Evolutionary conservation across 345 rosid species (phyloP), one percentile per base, ranked within the genome.

Genomic region (Citrus reticulata): DNA sequence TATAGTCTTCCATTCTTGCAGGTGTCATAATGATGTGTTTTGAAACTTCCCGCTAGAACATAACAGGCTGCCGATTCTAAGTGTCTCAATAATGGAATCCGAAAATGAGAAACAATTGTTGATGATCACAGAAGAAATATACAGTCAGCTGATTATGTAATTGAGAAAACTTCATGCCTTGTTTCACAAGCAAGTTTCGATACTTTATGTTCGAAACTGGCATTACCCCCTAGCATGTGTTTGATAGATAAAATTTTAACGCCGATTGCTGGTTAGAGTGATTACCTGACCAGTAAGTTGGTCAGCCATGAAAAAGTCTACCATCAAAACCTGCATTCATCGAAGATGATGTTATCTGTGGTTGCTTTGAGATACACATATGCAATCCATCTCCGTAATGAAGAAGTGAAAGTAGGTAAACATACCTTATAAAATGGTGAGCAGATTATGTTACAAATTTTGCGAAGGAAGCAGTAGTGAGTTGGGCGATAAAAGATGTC

Each of bases 221-320:
- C 22, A n/a, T 59, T 27, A 14, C 13, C 17, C 22, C 29, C 29
- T 4, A 62, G 16, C 35, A 25, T 35, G 25, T 27, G 10, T 58
- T 59, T 73, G 32, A 58, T 35, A 58, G 39, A 58, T 13, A 17
- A 62, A 17, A 62, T 9, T 29, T 25, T 39, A 61, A 6, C 7
- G 40, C 5, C 30, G 29, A 17, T 54, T 24, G 14, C 10, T 46
- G 24, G 66, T 17, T 55, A 57, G 22, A 10, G 7, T 32, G 29
- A 49, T 83, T 86, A 95, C 98, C 97, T 96, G 98, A 74, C 98
- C 94, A 20, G 97, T 93, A 37, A 94, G 95, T 76, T 96, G 99
- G 84, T 94, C 99, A 9, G 97, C 99, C 98, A 96, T 94, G 90
- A 96, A 94, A 77, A 94, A 93, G 73, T 96, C 99, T 11, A 89